These are phyloP conservation scores for Clarkia xantiana DNA, from an alignment of 345 rosid species.

Conservation along the genomic window DNA sequence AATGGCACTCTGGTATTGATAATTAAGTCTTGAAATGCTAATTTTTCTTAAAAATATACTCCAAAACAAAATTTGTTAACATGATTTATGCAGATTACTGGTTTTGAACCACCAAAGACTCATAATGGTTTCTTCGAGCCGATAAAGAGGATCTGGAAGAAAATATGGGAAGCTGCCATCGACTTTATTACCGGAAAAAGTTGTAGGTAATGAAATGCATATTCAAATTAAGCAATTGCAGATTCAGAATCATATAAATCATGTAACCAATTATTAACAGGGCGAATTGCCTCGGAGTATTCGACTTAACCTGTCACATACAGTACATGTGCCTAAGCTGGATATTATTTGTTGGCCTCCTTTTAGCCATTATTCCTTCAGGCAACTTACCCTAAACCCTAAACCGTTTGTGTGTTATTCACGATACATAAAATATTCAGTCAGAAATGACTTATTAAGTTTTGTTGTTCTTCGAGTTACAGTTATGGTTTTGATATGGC, in stretches of 20 bases:
- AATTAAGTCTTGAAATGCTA: neutral
- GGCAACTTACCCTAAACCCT: conserved; percentile 23
- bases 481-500: conserved; percentile 72
- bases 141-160: conserved; percentile 35
- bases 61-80: neutral
- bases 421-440: too few species aligned
- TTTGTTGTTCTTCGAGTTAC: conserved; percentile 13
- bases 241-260: neutral
- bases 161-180: conserved; percentile 44
- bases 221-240: neutral
- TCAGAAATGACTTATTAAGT: too few species aligned
- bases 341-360: conserved; percentile 62
- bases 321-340: conserved; percentile 89
- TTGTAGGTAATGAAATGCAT: conserved; percentile 48
- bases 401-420: neutral
- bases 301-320: conserved; percentile 80
- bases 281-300: conserved; percentile 61
- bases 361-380: conserved; percentile 56
- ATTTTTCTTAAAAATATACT: neutral
- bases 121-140: conserved; percentile 59
- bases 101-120: conserved; percentile 50
- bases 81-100: conserved; percentile 37
- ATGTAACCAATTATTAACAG: conserved; percentile 16
- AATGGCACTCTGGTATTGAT: conserved; percentile 70
- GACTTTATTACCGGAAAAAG: conserved; percentile 68